Conservation (phyloP, 2,329 filamentous ascomycete species). For the Talaromyces sp. region DNA sequence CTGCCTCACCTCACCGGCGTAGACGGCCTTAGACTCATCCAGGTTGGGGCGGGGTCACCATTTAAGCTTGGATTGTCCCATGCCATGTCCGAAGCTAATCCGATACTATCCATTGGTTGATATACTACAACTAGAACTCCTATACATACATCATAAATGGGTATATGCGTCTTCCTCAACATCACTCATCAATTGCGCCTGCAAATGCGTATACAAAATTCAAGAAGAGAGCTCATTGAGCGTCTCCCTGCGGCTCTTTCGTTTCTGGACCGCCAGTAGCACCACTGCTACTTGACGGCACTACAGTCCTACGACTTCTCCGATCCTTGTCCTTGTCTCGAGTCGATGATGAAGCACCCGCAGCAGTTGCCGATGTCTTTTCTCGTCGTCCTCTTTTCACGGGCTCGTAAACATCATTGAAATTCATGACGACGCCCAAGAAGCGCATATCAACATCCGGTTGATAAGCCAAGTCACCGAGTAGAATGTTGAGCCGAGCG, state of each 20-base stretch:
- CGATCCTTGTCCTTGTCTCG: conserved; percentile 28
- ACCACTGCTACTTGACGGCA: background rate
- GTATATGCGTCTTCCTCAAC: background rate
- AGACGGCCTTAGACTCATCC: too few relatives aligned
- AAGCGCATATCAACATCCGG: conserved; percentile 94
- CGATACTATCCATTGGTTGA: background rate
- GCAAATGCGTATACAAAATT: background rate
- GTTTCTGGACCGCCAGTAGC: background rate
- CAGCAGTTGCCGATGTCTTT: conserved; percentile 19
- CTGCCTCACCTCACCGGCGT: background rate
- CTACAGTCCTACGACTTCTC: conserved; percentile 18
- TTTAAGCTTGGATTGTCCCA: background rate
- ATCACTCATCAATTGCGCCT: background rate
- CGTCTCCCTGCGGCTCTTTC: conserved; percentile 20
- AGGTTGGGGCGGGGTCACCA: too few relatives aligned
- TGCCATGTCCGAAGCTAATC: background rate
- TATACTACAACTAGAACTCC: background rate
- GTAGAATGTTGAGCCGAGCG: conserved; percentile 71
- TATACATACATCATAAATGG: conserved; percentile 5
- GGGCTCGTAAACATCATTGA: conserved; percentile 93
- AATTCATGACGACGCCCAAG: conserved; percentile 96
- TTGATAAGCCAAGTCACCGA: conserved; percentile 90
- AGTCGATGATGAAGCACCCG: conserved; percentile 33
- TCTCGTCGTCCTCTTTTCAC: conserved; percentile 57
- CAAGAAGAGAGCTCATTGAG: background rate